These are phyloP conservation scores for Simmondsia chinensis DNA, from an alignment of 148 eudicot species.

Conservation along the genomic window DNA sequence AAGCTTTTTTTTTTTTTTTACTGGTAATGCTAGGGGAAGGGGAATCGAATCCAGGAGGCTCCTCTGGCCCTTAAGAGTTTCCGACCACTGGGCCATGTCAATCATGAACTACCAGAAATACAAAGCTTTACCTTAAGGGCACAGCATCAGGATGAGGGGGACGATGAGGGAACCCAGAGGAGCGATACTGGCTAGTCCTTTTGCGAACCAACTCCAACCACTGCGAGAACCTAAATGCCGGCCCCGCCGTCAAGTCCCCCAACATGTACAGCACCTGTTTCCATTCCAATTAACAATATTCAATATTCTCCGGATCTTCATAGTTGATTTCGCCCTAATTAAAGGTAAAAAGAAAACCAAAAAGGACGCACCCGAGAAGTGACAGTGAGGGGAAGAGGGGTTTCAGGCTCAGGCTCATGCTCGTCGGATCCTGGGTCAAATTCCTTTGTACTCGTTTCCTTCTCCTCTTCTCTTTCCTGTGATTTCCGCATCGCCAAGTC, in stretches of 20 bases:
- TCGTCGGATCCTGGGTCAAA: conserved; percentile 58
- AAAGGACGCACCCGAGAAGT: conserved; percentile 87
- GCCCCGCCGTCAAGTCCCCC: conserved; percentile 85
- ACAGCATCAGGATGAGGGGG: conserved; percentile 28
- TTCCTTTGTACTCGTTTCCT: conserved; percentile 27
- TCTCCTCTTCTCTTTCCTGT: conserved; percentile 47
- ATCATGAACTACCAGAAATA: too few species aligned
- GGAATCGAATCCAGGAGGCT: too few species aligned
- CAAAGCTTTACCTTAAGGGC: conserved; percentile 49
- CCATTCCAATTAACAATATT: conserved; percentile 2
- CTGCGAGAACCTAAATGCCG: conserved; percentile 72
- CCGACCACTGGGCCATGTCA: too few species aligned
- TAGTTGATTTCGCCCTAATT: too few species aligned
- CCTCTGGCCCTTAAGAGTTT: too few species aligned
- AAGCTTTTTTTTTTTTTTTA: too few species aligned
- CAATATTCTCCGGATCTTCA: not conserved
- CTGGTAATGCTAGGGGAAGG: too few species aligned
- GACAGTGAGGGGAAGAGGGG: conserved; percentile 80
- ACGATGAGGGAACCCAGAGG: conserved; percentile 74
- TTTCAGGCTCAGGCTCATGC: conserved; percentile 57
- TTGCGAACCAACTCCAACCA: conserved; percentile 96
- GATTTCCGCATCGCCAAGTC: conserved; percentile 46
- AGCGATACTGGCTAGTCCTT: conserved; percentile 50
- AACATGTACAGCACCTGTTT: conserved; percentile 87
- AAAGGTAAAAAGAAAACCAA: too few species aligned